Evolutionary conservation across 257 asterid genomes (phyloP), one percentile per base, ranked within the genome.

Genomic region (Solanum stenotomum): DNA sequence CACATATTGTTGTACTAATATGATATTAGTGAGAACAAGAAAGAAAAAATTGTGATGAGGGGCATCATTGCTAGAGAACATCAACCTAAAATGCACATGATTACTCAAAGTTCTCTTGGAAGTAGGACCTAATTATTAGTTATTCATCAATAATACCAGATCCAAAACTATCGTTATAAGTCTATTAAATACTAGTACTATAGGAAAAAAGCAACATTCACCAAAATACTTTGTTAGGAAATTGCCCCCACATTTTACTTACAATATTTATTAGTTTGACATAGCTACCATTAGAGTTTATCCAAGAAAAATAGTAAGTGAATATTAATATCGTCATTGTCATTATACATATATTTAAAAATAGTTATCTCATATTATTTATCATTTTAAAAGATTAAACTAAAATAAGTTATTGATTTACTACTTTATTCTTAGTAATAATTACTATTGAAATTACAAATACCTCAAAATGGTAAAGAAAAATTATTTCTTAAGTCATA

Each of bases 1-100:
- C 31, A 75, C 83, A 37, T 29, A 68, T 75, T 75, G 31, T 20
- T 75, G 83, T 75, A 75, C 52, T 75, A n/a, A 4, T 35, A 18
- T 37, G 49, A 38, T 74, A 46, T 35, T 31, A 42, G 2, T 15
- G 34, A 74, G 10, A 29, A n/a, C 25, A 42, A 35, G 22, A 68
- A 38, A 15, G 33, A 16, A 70, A 86, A 79, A 44, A 20, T 6
- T 29, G 63, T 52, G 78, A 90, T 42, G 88, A 85, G 79, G 61
- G 42, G 49, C 83, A 42, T 85, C 68, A 70, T 85, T 85, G 46
- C 83, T 27, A 70, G 88, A 85, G 70, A 85, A 85, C 83, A 85
- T 67, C 44, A 6, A n/a, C 88, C 83, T 85, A 85, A 70, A 85
- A 85, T 68, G 88, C 67, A 85, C 88, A 85, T 70, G 88, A 42